These are phyloP conservation scores for Curvularia sp. DNA, from an alignment of 2,329 filamentous ascomycete species.

Conservation along the genomic window DNA sequence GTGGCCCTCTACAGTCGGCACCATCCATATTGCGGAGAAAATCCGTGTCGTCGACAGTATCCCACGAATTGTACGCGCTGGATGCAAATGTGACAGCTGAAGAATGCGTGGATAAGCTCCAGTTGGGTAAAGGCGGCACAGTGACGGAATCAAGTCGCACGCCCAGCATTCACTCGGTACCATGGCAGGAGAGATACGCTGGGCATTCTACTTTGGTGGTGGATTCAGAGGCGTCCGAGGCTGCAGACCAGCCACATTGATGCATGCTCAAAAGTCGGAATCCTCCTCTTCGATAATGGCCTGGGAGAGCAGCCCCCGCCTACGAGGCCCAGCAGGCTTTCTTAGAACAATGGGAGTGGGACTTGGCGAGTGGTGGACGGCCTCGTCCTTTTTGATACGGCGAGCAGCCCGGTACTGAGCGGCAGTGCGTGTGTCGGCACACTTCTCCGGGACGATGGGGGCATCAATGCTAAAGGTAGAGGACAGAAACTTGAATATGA, in stretches of 20 bases:
- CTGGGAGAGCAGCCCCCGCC: constrained; percentile 65
- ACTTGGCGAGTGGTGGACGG: constrained; percentile 25
- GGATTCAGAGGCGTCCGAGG: not conserved
- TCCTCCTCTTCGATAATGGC: constrained; percentile 78
- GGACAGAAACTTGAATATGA: constrained; percentile 63
- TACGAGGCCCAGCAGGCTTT: constrained; percentile 40
- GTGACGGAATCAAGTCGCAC: not conserved
- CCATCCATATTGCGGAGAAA: constrained; percentile 1
- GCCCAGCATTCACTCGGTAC: constrained; percentile 1
- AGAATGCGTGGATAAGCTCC: not conserved
- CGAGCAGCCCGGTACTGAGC: constrained; percentile 41
- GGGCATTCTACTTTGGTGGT: constrained; percentile 12
- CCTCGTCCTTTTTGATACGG: constrained; percentile 33
- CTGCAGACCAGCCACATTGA: not conserved
- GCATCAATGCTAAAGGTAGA: constrained; percentile 56
- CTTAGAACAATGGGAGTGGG: constrained; percentile 29
- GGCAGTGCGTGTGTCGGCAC: constrained; percentile 31
- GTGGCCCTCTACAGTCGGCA: not conserved
- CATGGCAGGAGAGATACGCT: constrained; percentile 10
- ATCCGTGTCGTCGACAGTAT: not conserved
- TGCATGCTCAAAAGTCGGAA: constrained; percentile 52
- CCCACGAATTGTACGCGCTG: not conserved
- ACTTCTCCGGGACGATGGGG: constrained; percentile 16
- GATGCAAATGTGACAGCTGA: not conserved
- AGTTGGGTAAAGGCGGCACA: not conserved